Base-by-base conservation (phyloP, 202 grass and related monocot species). In the Saccharum hybrid region DNA sequence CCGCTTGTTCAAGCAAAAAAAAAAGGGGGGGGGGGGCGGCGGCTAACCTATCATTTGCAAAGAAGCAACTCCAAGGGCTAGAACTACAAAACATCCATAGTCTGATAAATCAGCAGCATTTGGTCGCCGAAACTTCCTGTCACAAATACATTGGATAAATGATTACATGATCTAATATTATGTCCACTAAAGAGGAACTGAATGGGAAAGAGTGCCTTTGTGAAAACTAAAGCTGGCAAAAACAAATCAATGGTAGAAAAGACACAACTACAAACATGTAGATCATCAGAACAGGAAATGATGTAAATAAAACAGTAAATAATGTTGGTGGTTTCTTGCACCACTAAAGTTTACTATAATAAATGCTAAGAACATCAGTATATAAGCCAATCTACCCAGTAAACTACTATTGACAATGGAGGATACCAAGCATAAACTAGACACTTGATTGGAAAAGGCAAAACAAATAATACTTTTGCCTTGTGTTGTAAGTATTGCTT, bases 51-150 rank as follows among this genome's bases (percentile, higher is more conserved):
- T 91, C 93, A 95, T 90, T 79, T 98, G 96, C 80, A 98, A 85
- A 81, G 92, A 92, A 87, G 85, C 51, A 72, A 98, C 91, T 88
- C 96, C 96, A 83, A 92, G 78, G 72, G 88, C 92, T 80, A 98
- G 90, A 82, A 98, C 96, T 43, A 95, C 68, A 86, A 98, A 95
- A 78, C 91, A 98, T 76, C 96, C 96, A 92, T 91, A 98, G 89
- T 98, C 96, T 72, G 89, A 91, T 63, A 98, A 88, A 82, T 95
- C 96, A 81, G 96, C 93, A 80, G 96, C 90, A 90, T 87, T 96
- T 37, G 88, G 96, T 37, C 85, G 82, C 64, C 60, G 56, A 83
- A 98, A 94, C 68, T 92, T 88, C 88, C 93, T 98, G 96, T 71
- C 86, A 92, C 16, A 87, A 90, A 85, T 60, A 79, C 75, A 81